Evolutionary conservation across 176 grass and related monocot species (phyloP).

Genomic region (Paspalum vaginatum): DNA sequence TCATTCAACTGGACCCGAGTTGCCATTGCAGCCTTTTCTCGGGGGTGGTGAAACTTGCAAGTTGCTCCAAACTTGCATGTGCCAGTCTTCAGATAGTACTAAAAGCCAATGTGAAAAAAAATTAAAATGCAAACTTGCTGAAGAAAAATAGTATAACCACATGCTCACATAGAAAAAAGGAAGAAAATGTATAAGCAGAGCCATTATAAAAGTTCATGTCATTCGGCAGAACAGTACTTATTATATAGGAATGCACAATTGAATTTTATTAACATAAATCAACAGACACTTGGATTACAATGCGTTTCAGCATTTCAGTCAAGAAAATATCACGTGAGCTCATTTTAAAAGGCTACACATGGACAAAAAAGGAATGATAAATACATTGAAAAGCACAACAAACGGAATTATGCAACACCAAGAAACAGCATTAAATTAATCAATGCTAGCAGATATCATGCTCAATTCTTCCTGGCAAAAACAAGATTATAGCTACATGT

Average conservation of each 20-base stretch:
- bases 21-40: constrained; percentile 85
- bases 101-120: constrained; percentile 26
- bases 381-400: constrained; percentile 3
- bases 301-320: not conserved
- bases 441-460: not conserved
- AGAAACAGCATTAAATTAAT: not conserved
- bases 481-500: not conserved
- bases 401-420: not conserved
- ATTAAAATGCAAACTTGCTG: not conserved
- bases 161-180: not conserved
- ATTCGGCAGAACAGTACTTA: constrained; percentile 2
- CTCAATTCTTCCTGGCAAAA: constrained; percentile 7
- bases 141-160: constrained; percentile 11
- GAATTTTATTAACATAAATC: constrained; percentile 7
- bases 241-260: not conserved
- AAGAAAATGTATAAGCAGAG: not conserved
- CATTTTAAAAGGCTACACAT: not conserved
- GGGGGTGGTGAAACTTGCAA: constrained; percentile 91
- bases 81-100: constrained; percentile 95
- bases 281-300: constrained; percentile 9
- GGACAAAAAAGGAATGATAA: not conserved
- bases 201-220: constrained; percentile 1
- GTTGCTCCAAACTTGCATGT: constrained; percentile 94
- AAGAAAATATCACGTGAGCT: constrained; percentile 9
- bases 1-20: constrained; percentile 66